Base-by-base conservation (phyloP, 805 yeast species). In the Ogataea nonfermentans region DNA sequence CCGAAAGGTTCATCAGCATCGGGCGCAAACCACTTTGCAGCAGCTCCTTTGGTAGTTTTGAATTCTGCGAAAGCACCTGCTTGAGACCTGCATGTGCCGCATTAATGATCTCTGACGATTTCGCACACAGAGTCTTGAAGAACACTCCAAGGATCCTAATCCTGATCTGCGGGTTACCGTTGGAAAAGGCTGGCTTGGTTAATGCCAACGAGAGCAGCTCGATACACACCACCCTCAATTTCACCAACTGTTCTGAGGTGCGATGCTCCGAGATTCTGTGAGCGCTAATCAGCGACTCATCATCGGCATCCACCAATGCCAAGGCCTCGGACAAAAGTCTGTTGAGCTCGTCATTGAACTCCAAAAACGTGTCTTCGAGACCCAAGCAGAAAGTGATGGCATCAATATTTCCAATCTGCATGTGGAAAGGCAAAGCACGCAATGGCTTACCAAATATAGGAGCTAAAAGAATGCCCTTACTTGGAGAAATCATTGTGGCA, bases 321-420 rank as follows among this genome's bases (percentile, higher is more conserved):
- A 91, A 70, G 0, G 97, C 96, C 58, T 93, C 99, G 42, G 86
- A 76, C 8, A 93, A 65, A 40, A 95, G 67, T 37, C 99, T 68
- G 43, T 82, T 84, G 43, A 93, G 65, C 56, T 95, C 98, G 40
- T 93, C 98, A 50, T 85, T 86, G 58, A 88, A 91, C 8, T 82
- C 81, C 48, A 91, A 66, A 51, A 91, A 89, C 0, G 96, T 74
- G 47, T 84, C 76, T 9, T 87, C 93, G 34, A 91, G 68, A 1
- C 83, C 79, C 42, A 93, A 66, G 56, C 97, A 91, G 61, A 81
- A 95, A 0, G 95, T 81, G n/a, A 93, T 86, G 1, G 98, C 98
- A 62, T 93, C 98, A 46, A 93, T 90, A 59, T 93, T 90, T 25
- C 99, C 99, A 41, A 93, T 93, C 65, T 95, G 99, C 96, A 91